Percentiles rank a stretch among this genome's conserved stretches.
These are phyloP conservation scores for Daldinia sp. DNA, from an alignment of 2,329 filamentous ascomycete genomes.

Conservation along the genomic window DNA sequence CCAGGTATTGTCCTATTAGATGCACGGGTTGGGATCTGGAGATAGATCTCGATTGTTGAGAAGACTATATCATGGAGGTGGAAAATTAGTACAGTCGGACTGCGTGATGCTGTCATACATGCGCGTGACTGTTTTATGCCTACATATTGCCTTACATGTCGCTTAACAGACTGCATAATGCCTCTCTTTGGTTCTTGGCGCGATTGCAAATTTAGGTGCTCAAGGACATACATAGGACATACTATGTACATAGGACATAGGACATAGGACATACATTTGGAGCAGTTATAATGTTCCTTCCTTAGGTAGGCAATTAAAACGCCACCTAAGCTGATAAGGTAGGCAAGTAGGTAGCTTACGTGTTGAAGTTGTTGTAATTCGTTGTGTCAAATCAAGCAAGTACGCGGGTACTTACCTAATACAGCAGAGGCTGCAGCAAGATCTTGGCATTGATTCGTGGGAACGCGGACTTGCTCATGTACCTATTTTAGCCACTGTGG, in stretches of 20 bases:
- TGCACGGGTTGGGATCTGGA: no score
- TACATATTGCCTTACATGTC: neutral
- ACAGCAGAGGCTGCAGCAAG: constrained; percentile 3
- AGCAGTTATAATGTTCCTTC: no score
- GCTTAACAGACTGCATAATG: neutral
- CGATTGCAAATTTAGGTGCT: neutral
- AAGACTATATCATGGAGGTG: neutral
- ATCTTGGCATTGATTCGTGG: constrained; percentile 22
- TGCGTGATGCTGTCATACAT: constrained; percentile 15
- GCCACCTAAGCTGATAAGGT: no score
- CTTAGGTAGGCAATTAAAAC: no score
- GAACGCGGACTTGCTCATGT: constrained; percentile 9
- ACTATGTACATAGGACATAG: no score
- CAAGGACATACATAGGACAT: no score
- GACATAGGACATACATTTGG: no score
- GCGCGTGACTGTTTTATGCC: neutral
- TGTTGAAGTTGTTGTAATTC: neutral
- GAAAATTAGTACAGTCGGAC: neutral
- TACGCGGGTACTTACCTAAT: neutral
- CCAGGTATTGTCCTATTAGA: no score
- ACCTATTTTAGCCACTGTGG: constrained; percentile 19
- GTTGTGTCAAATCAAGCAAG: neutral
- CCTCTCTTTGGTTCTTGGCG: neutral
- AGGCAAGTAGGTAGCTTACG: no score
- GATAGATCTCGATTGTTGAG: neutral